Conservation (phyloP, 2,329 filamentous ascomycete genomes). For the Neonectria hederae region DNA sequence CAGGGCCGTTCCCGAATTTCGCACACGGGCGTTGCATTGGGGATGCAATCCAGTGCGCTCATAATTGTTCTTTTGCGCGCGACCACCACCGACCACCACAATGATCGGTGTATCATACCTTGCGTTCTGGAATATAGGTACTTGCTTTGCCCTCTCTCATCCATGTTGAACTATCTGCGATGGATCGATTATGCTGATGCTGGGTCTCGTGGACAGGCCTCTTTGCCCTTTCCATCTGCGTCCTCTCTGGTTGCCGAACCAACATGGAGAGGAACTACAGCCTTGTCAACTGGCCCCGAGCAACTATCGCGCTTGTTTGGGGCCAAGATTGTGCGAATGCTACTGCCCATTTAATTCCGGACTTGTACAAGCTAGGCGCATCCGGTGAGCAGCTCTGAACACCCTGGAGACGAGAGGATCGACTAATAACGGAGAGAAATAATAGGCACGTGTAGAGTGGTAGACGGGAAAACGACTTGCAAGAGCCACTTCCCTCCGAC, state of each 20-base stretch:
- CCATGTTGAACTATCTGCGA: background rate
- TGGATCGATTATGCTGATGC: background rate
- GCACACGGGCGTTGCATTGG: background rate
- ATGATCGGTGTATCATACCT: conserved; percentile 24
- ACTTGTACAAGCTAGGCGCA: conserved; percentile 27
- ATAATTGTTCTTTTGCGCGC: background rate
- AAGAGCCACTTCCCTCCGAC: conserved; percentile 25
- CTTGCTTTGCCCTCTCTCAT: background rate
- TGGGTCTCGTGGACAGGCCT: conserved; percentile 6
- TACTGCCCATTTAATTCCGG: conserved; percentile 24
- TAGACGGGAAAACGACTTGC: conserved; percentile 18
- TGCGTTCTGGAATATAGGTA: conserved; percentile 28
- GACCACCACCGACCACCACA: background rate
- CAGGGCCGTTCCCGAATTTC: background rate
- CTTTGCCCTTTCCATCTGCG: conserved; percentile 30
- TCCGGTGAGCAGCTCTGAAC: conserved; percentile 12
- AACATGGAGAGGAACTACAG: conserved; percentile 29
- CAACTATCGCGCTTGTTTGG: conserved; percentile 28
- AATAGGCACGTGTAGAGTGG: conserved; percentile 27
- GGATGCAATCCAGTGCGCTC: background rate
- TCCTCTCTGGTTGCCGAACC: conserved; percentile 28
- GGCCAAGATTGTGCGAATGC: conserved; percentile 24
- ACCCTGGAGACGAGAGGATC: background rate
- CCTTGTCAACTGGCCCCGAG: conserved; percentile 33
- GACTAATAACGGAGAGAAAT: background rate